Evolutionary conservation across 208 protist species (phyloP).

Genomic region (Acanthamoeba quina): DNA sequence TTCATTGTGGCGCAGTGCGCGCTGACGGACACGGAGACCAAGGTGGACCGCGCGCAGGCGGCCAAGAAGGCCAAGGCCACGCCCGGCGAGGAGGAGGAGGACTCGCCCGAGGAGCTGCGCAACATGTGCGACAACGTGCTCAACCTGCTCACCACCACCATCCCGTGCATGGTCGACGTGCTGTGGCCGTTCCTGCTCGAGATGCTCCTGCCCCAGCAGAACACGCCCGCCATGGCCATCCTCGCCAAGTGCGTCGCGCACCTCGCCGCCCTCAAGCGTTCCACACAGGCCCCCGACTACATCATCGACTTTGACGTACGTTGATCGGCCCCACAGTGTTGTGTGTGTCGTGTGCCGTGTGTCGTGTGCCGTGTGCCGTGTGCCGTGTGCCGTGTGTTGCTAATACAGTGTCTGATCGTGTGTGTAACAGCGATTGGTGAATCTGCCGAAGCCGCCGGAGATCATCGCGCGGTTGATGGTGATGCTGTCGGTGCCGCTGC

Average conservation of each 20-base stretch:
- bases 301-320: constrained; percentile 84
- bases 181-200: constrained; percentile 85
- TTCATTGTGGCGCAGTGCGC: constrained; percentile 79
- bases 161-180: constrained; percentile 83
- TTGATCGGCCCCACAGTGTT: not conserved
- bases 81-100: constrained; percentile 9
- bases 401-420: not conserved
- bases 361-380: too few relatives aligned
- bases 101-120: constrained; percentile 76
- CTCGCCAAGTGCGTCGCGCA: constrained; percentile 76
- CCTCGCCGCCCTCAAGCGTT: constrained; percentile 69
- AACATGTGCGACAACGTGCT: constrained; percentile 83
- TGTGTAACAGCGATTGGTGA: constrained; percentile 62
- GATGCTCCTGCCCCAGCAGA: constrained; percentile 58
- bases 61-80: constrained; percentile 59
- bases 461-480: constrained; percentile 82
- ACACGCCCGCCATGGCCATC: constrained; percentile 65
- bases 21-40: constrained; percentile 34
- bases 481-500: constrained; percentile 61
- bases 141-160: constrained; percentile 80
- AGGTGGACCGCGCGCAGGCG: not conserved
- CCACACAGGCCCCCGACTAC: constrained; percentile 75
- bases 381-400: not conserved
- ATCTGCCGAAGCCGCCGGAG: constrained; percentile 83
- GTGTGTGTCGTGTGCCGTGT: too few relatives aligned